phyloP scores from a whole-genome alignment of 2,329 filamentous ascomycete species.

The Alternaria burnsii region DNA sequence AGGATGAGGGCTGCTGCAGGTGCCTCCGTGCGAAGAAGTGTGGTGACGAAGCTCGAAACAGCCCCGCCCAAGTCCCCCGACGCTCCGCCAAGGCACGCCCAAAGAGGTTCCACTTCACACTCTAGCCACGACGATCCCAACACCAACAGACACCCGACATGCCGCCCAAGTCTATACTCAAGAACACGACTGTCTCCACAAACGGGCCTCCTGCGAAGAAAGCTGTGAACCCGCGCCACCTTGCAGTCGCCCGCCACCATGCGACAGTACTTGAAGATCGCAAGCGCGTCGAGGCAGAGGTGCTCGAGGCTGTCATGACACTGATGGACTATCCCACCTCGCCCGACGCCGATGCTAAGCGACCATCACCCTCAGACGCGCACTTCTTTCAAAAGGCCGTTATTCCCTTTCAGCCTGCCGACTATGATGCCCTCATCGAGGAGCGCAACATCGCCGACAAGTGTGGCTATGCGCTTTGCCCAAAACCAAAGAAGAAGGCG shows the following conservation, averaged over 20 bases:
- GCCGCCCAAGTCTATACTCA: constrained; percentile 58
- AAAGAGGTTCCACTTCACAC: constrained; percentile 15
- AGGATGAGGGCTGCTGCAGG: constrained; percentile 21
- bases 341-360: constrained; percentile 60
- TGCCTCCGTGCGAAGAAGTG: constrained; percentile 19
- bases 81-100: constrained; percentile 18
- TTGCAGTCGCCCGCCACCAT: constrained; percentile 80
- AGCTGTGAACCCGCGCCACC: constrained; percentile 53
- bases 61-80: constrained; percentile 24
- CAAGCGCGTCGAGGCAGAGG: constrained; percentile 78
- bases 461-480: constrained; percentile 87
- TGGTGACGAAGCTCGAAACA: constrained; percentile 31
- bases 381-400: constrained; percentile 72
- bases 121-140: constrained; percentile 15
- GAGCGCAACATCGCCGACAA: constrained; percentile 85
- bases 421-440: constrained; percentile 87
- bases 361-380: constrained; percentile 67
- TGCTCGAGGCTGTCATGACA: constrained; percentile 74
- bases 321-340: constrained; percentile 71
- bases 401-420: constrained; percentile 79
- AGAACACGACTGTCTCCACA: constrained; percentile 32
- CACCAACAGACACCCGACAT: constrained; percentile 28
- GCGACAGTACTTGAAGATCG: constrained; percentile 82
- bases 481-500: constrained; percentile 66
- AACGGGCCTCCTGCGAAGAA: constrained; percentile 32